Evolutionary conservation across 257 asterid genomes (phyloP), one percentile per base, ranked within the genome.

Genomic region (Primulina eburnea): DNA sequence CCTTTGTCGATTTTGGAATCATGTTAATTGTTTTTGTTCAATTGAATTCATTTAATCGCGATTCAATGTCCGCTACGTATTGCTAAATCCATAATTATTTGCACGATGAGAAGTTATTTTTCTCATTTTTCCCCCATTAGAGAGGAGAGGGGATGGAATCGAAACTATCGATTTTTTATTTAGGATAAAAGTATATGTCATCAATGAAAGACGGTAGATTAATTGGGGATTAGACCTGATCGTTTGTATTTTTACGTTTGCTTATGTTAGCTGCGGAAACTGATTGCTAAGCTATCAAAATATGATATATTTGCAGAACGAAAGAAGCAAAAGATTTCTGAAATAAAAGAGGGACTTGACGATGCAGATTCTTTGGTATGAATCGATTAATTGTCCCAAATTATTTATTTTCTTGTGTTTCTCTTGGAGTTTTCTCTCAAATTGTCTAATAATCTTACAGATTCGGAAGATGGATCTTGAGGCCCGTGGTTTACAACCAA

Each of bases 401-500:
- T 5, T 53, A 34, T 68, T 69, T 70, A 5, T 90, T 87, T 71
- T 68, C 18, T 50, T 55, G 14, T 9, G 57, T 30, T 18, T 59
- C 43, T 53, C 4, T 28, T 33, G 64, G 55, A 8, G 38, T 12
- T 65, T 26, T 56, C 21, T 58, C 67, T 79, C 62, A 70, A 52
- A 20, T 33, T 78, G 67, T 64, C 14, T 70, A 50, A 68, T 73
- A 40, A 72, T 79, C 21, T 59, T 64, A 28, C 85, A 90, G 97
- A 85, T 90, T 6, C 76, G 88, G 59, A 89, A 87, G 77, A 90
- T 90, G 97, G 97, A 90, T 81, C 77, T 88, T 30, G 96, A 90
- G 84, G 97, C 96, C 29, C 90, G 96, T 61, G 72, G 79, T 43
- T 83, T 89, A 82, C 96, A 86, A 77, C 96, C 96, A 60, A 90